phyloP scores from a whole-genome alignment of 1,284 basidiomycete species.

The Malassezia arunalokei region DNA sequence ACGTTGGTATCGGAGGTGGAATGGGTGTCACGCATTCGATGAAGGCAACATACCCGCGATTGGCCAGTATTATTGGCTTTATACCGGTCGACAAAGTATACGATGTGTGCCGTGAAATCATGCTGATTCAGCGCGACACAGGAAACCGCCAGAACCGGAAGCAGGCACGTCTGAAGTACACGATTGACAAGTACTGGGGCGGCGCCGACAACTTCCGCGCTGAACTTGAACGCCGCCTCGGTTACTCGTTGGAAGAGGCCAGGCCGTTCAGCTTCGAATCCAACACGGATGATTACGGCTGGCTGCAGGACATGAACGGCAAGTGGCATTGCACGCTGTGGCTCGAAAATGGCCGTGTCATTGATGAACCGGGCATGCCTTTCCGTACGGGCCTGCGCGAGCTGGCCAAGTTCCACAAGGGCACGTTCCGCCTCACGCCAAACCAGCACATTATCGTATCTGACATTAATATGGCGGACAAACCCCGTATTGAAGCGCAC shows the following conservation, averaged over 20 bases:
- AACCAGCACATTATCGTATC: constrained; percentile 91
- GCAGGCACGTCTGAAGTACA: constrained; percentile 65
- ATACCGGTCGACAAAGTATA: constrained; percentile 75
- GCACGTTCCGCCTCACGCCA: constrained; percentile 66
- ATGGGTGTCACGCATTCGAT: constrained; percentile 99
- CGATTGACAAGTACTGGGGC: constrained; percentile 78
- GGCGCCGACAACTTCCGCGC: constrained; percentile 55
- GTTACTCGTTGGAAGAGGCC: constrained; percentile 59
- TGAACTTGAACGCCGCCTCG: constrained; percentile 79
- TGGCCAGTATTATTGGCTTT: constrained; percentile 80
- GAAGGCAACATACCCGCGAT: constrained; percentile 95
- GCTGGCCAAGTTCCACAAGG: constrained; percentile 86
- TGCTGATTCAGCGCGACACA: constrained; percentile 87
- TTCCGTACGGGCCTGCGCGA: constrained; percentile 89
- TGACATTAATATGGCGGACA: constrained; percentile 55
- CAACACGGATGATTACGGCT: constrained; percentile 89
- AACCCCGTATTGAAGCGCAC: constrained; percentile 66
- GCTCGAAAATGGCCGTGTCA: constrained; percentile 92
- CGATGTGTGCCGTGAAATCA: constrained; percentile 77
- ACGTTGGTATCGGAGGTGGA: constrained; percentile 59
- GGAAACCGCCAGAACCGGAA: constrained; percentile 67
- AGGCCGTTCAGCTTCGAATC: constrained; percentile 70
- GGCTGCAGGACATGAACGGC: constrained; percentile 75
- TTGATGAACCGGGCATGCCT: constrained; percentile 75
- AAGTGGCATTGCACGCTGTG: constrained; percentile 85